These are phyloP conservation scores for Aspergillus quadrilineatus DNA, from an alignment of 2,329 filamentous ascomycete species.

Conservation along the genomic window DNA sequence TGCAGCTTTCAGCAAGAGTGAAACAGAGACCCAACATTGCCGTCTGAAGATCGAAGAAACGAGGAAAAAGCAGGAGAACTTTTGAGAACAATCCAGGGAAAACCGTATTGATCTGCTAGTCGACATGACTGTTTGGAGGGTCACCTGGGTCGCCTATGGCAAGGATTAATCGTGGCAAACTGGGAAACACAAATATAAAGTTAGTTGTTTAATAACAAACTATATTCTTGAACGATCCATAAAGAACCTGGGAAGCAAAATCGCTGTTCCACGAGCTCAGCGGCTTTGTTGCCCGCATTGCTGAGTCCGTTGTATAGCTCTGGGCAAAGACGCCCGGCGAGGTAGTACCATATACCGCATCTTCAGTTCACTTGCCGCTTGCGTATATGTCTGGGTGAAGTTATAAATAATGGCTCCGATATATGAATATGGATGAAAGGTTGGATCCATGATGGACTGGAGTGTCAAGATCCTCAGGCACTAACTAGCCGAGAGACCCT, in stretches of 20 bases:
- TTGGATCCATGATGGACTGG: slow-evolving; percentile 5
- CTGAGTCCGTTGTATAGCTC: neutral
- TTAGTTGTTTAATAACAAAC: neutral
- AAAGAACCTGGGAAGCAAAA: neutral
- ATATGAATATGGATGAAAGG: slow-evolving; percentile 5
- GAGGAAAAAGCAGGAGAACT: too few species aligned
- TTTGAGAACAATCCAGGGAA: too few species aligned
- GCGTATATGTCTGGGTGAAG: slow-evolving; percentile 6
- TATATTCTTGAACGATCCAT: neutral
- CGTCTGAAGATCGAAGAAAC: too few species aligned
- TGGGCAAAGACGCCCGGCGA: slow-evolving; percentile 5
- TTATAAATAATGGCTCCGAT: slow-evolving; percentile 2
- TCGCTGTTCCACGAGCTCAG: neutral
- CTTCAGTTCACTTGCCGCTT: neutral
- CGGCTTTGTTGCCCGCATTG: neutral
- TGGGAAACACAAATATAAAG: too few species aligned
- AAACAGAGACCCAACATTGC: too few species aligned
- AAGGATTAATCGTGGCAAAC: too few species aligned
- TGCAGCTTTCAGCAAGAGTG: too few species aligned
- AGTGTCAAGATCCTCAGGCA: slow-evolving; percentile 5
- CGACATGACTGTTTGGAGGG: too few species aligned
- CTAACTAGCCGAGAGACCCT: neutral
- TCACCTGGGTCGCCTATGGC: too few species aligned
- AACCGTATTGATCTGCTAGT: too few species aligned
- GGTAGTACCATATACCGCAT: slow-evolving; percentile 3